phyloP scores from a whole-genome alignment of 208 protist species.

The Leishmania guyanensis region DNA sequence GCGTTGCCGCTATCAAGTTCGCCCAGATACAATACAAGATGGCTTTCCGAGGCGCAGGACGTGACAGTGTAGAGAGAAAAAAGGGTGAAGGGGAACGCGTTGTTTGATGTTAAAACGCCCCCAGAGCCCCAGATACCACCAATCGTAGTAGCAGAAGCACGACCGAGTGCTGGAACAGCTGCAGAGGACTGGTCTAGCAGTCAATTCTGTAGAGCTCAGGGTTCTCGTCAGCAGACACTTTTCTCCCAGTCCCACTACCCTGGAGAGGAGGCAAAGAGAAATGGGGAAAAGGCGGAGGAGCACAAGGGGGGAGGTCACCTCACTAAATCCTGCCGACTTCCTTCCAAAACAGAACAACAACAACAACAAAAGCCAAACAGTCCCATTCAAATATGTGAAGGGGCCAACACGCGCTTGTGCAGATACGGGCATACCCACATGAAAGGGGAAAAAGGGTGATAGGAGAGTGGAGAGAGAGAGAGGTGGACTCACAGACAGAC shows the following conservation, averaged over 20 bases:
- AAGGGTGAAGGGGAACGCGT: neutral
- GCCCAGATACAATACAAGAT: neutral
- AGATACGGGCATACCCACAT: too few relatives aligned
- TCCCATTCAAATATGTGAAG: too few relatives aligned
- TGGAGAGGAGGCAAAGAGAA: neutral
- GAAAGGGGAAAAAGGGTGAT: too few relatives aligned
- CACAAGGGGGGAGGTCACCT: neutral
- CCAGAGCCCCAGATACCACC: neutral
- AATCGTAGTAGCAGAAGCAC: neutral
- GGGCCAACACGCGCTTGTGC: too few relatives aligned
- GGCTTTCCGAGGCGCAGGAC: neutral
- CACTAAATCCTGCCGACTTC: neutral
- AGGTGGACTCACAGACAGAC: neutral
- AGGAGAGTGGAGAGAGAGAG: too few relatives aligned
- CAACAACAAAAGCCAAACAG: too few relatives aligned
- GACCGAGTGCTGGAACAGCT: neutral
- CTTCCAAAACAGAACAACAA: neutral
- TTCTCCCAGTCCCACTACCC: neutral
- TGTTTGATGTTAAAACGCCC: neutral
- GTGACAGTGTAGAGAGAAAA: neutral
- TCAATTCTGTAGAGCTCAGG: neutral
- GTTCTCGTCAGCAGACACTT: neutral
- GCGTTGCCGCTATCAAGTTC: neutral
- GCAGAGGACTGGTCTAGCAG: neutral
- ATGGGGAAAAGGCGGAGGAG: neutral